Percentiles rank a stretch among this genome's conserved stretches.
Conservation (phyloP, 23 red algal genomes). For the Gracilariopsis chorda region DNA sequence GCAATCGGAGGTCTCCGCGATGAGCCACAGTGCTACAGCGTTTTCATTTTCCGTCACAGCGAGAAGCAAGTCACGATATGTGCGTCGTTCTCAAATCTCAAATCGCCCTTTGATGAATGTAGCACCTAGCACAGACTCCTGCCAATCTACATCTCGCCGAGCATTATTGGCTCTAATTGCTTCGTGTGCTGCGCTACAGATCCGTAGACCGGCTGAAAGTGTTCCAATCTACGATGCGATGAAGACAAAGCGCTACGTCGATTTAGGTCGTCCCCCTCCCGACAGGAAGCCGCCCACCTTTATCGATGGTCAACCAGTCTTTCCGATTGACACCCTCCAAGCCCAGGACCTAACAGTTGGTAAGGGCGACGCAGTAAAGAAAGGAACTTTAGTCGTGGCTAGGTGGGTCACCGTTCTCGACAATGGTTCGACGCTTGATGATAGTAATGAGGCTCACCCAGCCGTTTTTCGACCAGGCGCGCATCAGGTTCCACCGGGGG, state of each 20-base stretch:
- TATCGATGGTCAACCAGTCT: neutral
- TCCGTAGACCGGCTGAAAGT: neutral
- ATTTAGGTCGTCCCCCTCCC: constrained; percentile 25
- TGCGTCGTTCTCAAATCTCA: too few species aligned
- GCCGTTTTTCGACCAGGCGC: constrained; percentile 53
- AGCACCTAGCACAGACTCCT: neutral
- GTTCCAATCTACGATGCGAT: constrained; percentile 29
- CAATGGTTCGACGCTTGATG: constrained; percentile 45
- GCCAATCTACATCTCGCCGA: neutral
- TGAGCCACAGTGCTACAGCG: too few species aligned
- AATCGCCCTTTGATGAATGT: too few species aligned
- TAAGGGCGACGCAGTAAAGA: constrained; percentile 7
- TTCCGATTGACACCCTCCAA: constrained; percentile 7
- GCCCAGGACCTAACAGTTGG: constrained; percentile 22
- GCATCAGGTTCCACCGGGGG: constrained; percentile 39
- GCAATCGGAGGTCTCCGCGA: too few species aligned
- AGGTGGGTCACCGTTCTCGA: constrained; percentile 40
- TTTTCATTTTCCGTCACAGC: too few species aligned
- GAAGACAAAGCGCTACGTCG: constrained; percentile 32
- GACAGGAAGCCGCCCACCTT: constrained; percentile 35
- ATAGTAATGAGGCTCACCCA: constrained; percentile 21
- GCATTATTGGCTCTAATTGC: neutral
- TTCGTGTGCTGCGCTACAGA: neutral
- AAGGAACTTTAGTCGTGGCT: constrained; percentile 26
- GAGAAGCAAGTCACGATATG: too few species aligned